Percentiles rank a stretch among this genome's conserved stretches.
Conservation (phyloP, 176 grass and related monocot genomes). For the Oryza coarctata region DNA sequence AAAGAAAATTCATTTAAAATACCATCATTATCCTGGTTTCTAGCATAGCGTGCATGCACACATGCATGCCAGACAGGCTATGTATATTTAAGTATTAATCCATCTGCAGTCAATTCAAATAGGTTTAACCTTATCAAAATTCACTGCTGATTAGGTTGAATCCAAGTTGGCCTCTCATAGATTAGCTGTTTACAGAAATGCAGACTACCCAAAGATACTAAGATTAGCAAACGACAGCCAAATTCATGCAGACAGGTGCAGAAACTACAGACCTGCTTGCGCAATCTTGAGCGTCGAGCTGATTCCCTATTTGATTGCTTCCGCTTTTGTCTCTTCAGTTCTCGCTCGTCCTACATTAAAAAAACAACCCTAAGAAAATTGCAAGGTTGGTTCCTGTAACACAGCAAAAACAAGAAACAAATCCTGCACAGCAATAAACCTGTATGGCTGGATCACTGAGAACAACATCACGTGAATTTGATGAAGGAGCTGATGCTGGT, state of each 20-base stretch:
- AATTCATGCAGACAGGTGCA: slow-evolving; percentile 15
- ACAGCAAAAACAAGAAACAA: slow-evolving; percentile 33
- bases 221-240: neutral
- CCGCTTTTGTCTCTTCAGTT: slow-evolving; percentile 59
- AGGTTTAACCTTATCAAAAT: slow-evolving; percentile 11
- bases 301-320: slow-evolving; percentile 73
- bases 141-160: slow-evolving; percentile 21
- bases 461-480: slow-evolving; percentile 52
- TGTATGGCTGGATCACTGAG: slow-evolving; percentile 51
- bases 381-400: neutral
- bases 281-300: slow-evolving; percentile 61
- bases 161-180: neutral
- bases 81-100: neutral
- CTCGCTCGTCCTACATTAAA: slow-evolving; percentile 51
- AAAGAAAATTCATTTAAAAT: neutral
- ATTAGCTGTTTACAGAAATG: slow-evolving; percentile 22
- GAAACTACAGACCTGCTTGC: slow-evolving; percentile 52
- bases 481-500: slow-evolving; percentile 45
- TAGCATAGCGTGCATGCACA: neutral
- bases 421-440: slow-evolving; percentile 29
- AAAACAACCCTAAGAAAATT: slow-evolving; percentile 17
- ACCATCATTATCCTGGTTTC: neutral
- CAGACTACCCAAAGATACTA: slow-evolving; percentile 18
- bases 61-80: slow-evolving; percentile 10
- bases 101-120: slow-evolving; percentile 16